phyloP scores from a whole-genome alignment of 2,329 filamentous ascomycete genomes.

The Aspergillus vadensis region DNA sequence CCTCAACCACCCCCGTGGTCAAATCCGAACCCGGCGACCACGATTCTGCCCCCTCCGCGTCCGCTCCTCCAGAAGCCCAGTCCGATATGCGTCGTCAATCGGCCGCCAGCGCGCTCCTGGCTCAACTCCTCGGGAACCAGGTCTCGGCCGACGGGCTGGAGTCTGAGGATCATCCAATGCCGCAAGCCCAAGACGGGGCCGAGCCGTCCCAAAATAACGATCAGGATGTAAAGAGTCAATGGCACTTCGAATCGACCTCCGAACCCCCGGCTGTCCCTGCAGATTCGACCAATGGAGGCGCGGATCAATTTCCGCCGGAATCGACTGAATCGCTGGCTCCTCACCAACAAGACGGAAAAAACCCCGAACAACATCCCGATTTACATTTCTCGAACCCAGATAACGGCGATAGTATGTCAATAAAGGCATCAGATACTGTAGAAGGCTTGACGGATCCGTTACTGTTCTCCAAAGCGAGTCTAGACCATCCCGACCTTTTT shows the following conservation, averaged over 20 bases:
- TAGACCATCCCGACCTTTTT: conserved; percentile 39
- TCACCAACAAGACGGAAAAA: conserved; percentile 17
- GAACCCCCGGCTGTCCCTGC: conserved; percentile 11
- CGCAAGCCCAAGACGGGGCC: conserved; percentile 9
- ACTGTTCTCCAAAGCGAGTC: conserved; percentile 33
- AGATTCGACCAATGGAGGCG: conserved; percentile 14
- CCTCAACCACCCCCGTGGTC: conserved; percentile 28
- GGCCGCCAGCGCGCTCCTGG: conserved; percentile 45
- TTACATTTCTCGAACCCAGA: conserved; percentile 17
- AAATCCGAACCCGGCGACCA: conserved; percentile 36
- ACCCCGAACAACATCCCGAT: conserved; percentile 12
- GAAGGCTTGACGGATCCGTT: conserved; percentile 38
- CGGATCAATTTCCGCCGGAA: conserved; percentile 14
- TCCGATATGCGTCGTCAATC: conserved; percentile 42
- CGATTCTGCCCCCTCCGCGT: conserved; percentile 17
- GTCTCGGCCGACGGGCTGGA: conserved; percentile 15
- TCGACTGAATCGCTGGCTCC: conserved; percentile 4
- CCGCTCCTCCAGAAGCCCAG: conserved; percentile 28
- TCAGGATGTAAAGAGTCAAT: conserved; percentile 16
- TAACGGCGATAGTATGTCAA: conserved; percentile 3
- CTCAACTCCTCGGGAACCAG: conserved; percentile 44
- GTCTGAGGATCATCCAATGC: conserved; percentile 8
- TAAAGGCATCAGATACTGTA: conserved; percentile 27
- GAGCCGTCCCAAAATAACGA: conserved; percentile 7
- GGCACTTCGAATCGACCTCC: conserved; percentile 13